phyloP scores from a whole-genome alignment of 2,329 filamentous ascomycete species.

The Penicillium palitans region DNA sequence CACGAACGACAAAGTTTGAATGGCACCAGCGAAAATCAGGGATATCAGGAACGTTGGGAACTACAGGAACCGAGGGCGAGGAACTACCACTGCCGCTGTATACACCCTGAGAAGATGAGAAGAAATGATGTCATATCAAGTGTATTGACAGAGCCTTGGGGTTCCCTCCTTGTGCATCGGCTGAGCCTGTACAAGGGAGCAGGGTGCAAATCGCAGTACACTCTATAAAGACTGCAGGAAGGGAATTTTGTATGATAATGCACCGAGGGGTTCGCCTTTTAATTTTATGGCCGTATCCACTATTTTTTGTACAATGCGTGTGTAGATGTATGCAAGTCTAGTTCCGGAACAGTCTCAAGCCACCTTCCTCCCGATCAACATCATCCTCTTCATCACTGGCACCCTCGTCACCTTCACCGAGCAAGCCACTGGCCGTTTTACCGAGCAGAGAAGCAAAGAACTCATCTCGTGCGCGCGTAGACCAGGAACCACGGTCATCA shows the following conservation, averaged over 20 bases:
- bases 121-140: not conserved
- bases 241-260: slow-evolving; percentile 1
- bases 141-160: not conserved
- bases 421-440: slow-evolving; percentile 58
- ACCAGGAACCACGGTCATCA: slow-evolving; percentile 79
- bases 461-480: slow-evolving; percentile 71
- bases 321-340: slow-evolving; percentile 13
- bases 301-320: slow-evolving; percentile 8
- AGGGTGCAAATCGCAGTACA: not conserved
- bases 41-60: not conserved
- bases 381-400: slow-evolving; percentile 32
- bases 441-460: slow-evolving; percentile 76
- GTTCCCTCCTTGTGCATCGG: not conserved
- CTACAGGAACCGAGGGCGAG: not conserved
- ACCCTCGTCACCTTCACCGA: slow-evolving; percentile 62
- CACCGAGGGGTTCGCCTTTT: slow-evolving; percentile 4
- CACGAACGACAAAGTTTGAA: slow-evolving; percentile 24
- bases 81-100: slow-evolving; percentile 5
- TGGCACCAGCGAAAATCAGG: slow-evolving; percentile 1
- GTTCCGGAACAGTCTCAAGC: slow-evolving; percentile 36
- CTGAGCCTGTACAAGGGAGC: not conserved
- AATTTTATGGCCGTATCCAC: slow-evolving; percentile 5
- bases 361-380: slow-evolving; percentile 35
- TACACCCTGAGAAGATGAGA: slow-evolving; percentile 3
- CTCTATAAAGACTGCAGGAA: not conserved